Percentiles rank a stretch among this genome's conserved stretches.
phyloP scores from a whole-genome alignment of 306 rosid genomes.

The Begonia fuchsioides region DNA sequence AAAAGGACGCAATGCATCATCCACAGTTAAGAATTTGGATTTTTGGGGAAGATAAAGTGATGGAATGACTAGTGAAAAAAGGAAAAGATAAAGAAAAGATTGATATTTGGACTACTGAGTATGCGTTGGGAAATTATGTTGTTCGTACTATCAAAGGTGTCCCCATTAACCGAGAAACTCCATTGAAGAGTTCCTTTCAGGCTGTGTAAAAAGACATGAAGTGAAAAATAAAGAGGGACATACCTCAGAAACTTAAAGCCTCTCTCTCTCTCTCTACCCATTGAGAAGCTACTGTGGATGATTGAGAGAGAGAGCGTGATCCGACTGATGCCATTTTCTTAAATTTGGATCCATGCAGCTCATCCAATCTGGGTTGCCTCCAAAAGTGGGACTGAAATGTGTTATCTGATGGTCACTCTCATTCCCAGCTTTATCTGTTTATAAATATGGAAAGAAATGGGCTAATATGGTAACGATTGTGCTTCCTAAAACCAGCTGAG shows the following conservation, averaged over 20 bases:
- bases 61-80: constrained; percentile 1
- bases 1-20: constrained; percentile 3
- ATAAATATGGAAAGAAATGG: not conserved
- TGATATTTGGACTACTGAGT: constrained; percentile 1
- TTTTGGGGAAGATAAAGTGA: constrained; percentile 6
- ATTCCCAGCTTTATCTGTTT: no score
- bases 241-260: constrained; percentile 25
- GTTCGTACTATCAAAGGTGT: constrained; percentile 11
- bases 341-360: not conserved
- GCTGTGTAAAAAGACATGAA: constrained; percentile 31
- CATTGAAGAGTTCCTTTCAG: constrained; percentile 59
- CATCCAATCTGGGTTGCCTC: not conserved
- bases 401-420: no score
- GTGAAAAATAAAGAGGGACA: constrained; percentile 6
- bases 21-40: constrained; percentile 7
- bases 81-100: not conserved
- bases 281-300: not conserved
- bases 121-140: not conserved
- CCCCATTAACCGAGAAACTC: constrained; percentile 54
- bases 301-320: no score
- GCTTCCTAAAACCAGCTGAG: constrained; percentile 3
- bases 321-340: no score
- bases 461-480: not conserved
- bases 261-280: constrained; percentile 9
- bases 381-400: no score